Evolutionary conservation across 2,329 filamentous ascomycete species (phyloP), one percentile per base, ranked within the genome.

Genomic region (Endoconidiophora polonica): DNA sequence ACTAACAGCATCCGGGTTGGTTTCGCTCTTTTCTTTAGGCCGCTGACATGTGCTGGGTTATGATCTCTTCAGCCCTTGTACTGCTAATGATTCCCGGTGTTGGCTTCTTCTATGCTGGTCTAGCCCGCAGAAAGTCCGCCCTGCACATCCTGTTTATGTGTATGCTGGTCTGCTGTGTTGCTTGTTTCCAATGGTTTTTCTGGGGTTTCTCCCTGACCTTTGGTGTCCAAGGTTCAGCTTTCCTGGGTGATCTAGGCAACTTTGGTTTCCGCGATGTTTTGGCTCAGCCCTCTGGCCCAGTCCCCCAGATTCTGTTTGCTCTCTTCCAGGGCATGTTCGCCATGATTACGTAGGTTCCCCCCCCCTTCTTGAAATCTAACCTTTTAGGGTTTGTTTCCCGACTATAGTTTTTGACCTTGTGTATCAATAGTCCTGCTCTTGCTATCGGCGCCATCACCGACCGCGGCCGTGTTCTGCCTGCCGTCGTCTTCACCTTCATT

Each of bases 171-270:
- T 76, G 82, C 3, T 83, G 77, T 9, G 77, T 93, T 56, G 77
- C 87, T 54, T 81, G 79, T 46, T 93, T 94, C 66, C 86, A 94
- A 62, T 94, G 87, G 86, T 94, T 93, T 70, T 90, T 94, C 70
- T 94, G 86, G 86, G 86, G 86, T 44, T 94, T 90, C 65, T 90
- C 83, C 9, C 69, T 94, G 48, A 74, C 85, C 55, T 94, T 93
- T 65, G 87, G 84, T 5, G 84, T 87, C 64, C 77, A 77, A 20
- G 84, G 84, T 52, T 83, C 81, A 57, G 72, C 72, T 56, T 94
- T 79, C 68, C 81, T 94, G 54, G 86, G 86, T 43, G 76, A 87
- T 56, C 71, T 94, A 44, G 70, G 76, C 57, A 88, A 93, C 71
- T 81, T 94, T 59, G 87, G 85, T 33, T 75, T 93, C 58, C 83